phyloP scores from a whole-genome alignment of 2,329 filamentous ascomycete genomes.

The Chaetomium sp. region DNA sequence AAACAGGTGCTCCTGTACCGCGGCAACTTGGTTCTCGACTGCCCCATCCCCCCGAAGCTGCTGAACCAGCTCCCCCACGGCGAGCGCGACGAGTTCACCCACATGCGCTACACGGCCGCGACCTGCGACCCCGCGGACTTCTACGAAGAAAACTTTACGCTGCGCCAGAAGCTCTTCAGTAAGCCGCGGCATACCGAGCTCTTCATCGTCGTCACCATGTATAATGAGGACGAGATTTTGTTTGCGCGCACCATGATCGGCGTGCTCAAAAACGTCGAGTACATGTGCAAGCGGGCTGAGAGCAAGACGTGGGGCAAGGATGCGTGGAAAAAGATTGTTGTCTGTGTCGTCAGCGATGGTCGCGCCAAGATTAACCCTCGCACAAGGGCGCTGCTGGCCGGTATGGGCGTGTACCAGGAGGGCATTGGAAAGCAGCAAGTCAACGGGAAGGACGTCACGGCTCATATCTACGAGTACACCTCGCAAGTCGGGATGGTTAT shows the following conservation, averaged over 20 bases:
- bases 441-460: conserved; percentile 91
- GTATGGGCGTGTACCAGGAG: conserved; percentile 94
- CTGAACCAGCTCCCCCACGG: conserved; percentile 84
- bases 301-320: conserved; percentile 98
- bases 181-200: conserved; percentile 90
- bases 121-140: conserved; percentile 91
- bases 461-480: conserved; percentile 95
- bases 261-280: conserved; percentile 97
- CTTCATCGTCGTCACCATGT: conserved; percentile 97
- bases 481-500: conserved; percentile 80
- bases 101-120: conserved; percentile 90
- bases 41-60: conserved; percentile 82
- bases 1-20: conserved; percentile 97
- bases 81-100: conserved; percentile 84
- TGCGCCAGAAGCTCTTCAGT: conserved; percentile 85
- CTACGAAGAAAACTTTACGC: conserved; percentile 80
- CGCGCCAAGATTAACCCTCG: conserved; percentile 94
- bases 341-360: conserved; percentile 94
- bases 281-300: conserved; percentile 88
- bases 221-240: conserved; percentile 95
- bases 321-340: conserved; percentile 99
- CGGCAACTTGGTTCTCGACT: conserved; percentile 94
- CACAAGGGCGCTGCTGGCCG: conserved; percentile 82
- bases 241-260: conserved; percentile 95
- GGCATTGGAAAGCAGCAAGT: conserved; percentile 98